A percentile compares a stretch with the other conserved stretches of the same genome.
Conservation (phyloP, 495 filamentous ascomycete genomes). For the Podospora pseudoanserina region DNA sequence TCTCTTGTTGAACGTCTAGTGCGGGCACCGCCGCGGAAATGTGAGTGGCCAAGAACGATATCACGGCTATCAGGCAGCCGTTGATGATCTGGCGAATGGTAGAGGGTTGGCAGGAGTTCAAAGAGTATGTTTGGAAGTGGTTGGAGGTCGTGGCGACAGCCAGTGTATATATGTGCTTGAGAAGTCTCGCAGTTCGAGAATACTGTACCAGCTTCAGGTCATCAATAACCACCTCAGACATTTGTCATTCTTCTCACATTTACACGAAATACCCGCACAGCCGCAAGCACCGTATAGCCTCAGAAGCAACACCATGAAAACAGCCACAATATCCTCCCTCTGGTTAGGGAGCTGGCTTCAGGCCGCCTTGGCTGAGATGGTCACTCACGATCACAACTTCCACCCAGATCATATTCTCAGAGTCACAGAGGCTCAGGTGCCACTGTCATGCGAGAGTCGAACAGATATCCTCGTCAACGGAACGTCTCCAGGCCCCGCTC, state of each 20-base stretch:
- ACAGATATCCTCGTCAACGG: slow-evolving; percentile 51
- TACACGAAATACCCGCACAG: not conserved
- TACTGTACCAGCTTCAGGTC: not conserved
- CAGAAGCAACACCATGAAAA: slow-evolving; percentile 10
- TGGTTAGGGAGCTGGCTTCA: slow-evolving; percentile 12
- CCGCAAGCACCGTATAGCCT: not conserved
- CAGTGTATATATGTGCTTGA: not conserved
- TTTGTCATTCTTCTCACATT: not conserved
- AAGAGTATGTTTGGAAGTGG: not conserved
- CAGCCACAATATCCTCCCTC: not conserved
- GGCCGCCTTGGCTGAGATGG: not conserved
- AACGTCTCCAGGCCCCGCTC: slow-evolving; percentile 49
- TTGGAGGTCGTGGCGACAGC: not conserved
- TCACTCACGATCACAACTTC: slow-evolving; percentile 41
- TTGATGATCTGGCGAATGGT: not conserved
- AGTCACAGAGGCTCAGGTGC: slow-evolving; percentile 37
- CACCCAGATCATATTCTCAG: slow-evolving; percentile 50
- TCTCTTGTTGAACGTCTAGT: not conserved
- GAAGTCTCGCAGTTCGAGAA: not conserved
- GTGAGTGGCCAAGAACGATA: not conserved
- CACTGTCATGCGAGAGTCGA: slow-evolving; percentile 43
- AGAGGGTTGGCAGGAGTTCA: not conserved
- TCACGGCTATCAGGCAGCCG: not conserved
- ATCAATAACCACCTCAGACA: not conserved
- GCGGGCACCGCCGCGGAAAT: not conserved